These are phyloP conservation scores for Aspergillus tamarii DNA, from an alignment of 2,329 filamentous ascomycete species.

Conservation along the genomic window DNA sequence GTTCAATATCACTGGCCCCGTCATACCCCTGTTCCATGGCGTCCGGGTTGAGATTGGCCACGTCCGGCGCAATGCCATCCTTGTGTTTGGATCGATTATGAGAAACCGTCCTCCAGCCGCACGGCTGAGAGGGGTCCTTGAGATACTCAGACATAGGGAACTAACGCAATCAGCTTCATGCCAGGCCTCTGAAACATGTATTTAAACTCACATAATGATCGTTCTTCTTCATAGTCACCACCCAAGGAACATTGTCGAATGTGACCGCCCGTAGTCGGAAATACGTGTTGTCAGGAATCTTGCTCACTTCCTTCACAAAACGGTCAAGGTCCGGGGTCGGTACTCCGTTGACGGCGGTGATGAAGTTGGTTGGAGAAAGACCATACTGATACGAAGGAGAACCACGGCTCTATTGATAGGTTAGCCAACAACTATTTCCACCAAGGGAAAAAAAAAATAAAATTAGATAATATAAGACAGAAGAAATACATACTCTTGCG, in stretches of 20 bases:
- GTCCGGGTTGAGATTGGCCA: constrained; percentile 49
- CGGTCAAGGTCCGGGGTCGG: constrained; percentile 78
- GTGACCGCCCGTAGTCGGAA: constrained; percentile 97
- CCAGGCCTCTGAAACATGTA: not conserved
- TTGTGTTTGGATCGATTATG: constrained; percentile 52
- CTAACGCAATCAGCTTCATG: constrained; percentile 31
- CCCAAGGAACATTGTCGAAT: constrained; percentile 97
- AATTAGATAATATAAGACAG: not conserved
- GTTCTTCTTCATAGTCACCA: constrained; percentile 99
- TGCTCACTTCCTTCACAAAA: constrained; percentile 79
- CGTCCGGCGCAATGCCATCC: constrained; percentile 40
- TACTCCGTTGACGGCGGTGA: constrained; percentile 91
- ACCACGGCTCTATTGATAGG: constrained; percentile 62
- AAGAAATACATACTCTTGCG: constrained; percentile 58
- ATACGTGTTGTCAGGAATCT: constrained; percentile 96
- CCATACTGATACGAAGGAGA: constrained; percentile 88
- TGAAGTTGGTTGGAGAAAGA: constrained; percentile 93
- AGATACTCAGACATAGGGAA: constrained; percentile 69
- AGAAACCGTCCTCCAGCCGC: constrained; percentile 62
- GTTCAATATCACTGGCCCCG: constrained; percentile 43
- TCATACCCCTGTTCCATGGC: constrained; percentile 49
- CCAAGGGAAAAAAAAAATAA: too few relatives aligned
- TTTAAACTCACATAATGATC: constrained; percentile 74
- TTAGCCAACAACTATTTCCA: constrained; percentile 12
- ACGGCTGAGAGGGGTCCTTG: constrained; percentile 56